Percentiles rank a stretch among this genome's conserved stretches.
Evolutionary conservation across 108 stramenopile species (phyloP).

Genomic region (Skeletonema costatum): DNA sequence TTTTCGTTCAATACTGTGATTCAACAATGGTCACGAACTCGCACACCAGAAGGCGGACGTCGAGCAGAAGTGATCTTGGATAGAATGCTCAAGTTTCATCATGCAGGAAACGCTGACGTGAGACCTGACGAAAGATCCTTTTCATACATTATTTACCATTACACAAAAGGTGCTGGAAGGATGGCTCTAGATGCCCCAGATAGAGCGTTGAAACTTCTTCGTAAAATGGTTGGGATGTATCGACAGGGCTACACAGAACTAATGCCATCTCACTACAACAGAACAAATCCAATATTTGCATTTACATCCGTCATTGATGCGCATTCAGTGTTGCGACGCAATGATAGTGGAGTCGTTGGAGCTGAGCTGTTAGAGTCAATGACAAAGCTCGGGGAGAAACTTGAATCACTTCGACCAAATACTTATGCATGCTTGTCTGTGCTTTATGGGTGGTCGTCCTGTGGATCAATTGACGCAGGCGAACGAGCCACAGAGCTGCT

Average conservation of each 20-base stretch:
- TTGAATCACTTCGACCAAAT: conserved; percentile 54
- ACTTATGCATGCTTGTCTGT: conserved; percentile 59
- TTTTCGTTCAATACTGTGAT: conserved; percentile 77
- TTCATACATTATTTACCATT: conserved; percentile 67
- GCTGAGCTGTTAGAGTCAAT: conserved; percentile 61
- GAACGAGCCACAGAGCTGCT: conserved; percentile 55
- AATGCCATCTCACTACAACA: conserved; percentile 44
- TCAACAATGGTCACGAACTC: conserved; percentile 57
- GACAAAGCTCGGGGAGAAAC: conserved; percentile 40
- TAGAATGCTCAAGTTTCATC: conserved; percentile 56
- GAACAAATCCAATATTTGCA: conserved; percentile 52
- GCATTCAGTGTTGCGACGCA: conserved; percentile 55
- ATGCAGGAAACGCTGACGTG: conserved; percentile 60
- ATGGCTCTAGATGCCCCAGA: conserved; percentile 46
- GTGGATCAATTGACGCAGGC: conserved; percentile 57
- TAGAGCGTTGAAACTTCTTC: conserved; percentile 36
- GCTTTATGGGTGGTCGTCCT: conserved; percentile 62
- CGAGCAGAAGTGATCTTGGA: conserved; percentile 67
- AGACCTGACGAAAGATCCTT: conserved; percentile 70
- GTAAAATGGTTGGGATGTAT: conserved; percentile 52
- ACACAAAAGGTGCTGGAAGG: conserved; percentile 47
- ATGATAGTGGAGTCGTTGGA: conserved; percentile 62
- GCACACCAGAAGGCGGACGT: conserved; percentile 52
- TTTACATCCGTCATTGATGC: conserved; percentile 76
- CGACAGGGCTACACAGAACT: conserved; percentile 55